Conservation (phyloP, 176 grass and related monocot species). For the Raddia distichophylla region DNA sequence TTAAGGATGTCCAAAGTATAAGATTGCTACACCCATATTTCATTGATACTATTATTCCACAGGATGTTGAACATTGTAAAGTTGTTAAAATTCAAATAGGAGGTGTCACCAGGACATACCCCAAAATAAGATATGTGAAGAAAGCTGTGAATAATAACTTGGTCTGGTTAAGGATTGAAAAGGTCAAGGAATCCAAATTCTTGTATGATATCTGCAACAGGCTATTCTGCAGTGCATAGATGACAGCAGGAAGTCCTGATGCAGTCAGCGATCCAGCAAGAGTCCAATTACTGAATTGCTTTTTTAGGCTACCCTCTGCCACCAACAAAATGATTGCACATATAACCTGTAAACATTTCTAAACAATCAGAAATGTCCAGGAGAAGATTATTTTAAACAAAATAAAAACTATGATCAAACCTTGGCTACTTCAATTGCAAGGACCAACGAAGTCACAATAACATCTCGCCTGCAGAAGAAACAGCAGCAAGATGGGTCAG, state of each 20-base stretch:
- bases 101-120: slow-evolving; percentile 51
- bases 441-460: slow-evolving; percentile 91
- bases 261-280: slow-evolving; percentile 79
- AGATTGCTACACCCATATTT: neutral
- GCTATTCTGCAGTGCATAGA: slow-evolving; percentile 96
- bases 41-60: slow-evolving; percentile 9
- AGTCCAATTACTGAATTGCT: slow-evolving; percentile 68
- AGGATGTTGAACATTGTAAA: slow-evolving; percentile 12
- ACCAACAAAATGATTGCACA: slow-evolving; percentile 80
- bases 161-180: slow-evolving; percentile 99
- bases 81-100: slow-evolving; percentile 32
- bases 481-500: slow-evolving; percentile 17
- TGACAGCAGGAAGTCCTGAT: slow-evolving; percentile 91
- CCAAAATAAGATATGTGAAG: slow-evolving; percentile 92
- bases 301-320: slow-evolving; percentile 67
- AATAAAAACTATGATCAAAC: slow-evolving; percentile 46
- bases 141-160: slow-evolving; percentile 94
- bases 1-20: slow-evolving; percentile 32
- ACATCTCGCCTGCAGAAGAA: slow-evolving; percentile 70
- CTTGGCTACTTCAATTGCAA: slow-evolving; percentile 84
- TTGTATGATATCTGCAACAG: slow-evolving; percentile 97
- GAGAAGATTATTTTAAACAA: slow-evolving; percentile 18
- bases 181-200: slow-evolving; percentile 96
- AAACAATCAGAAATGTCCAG: slow-evolving; percentile 34
- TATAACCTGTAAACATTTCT: slow-evolving; percentile 59